Percentiles rank a stretch among this genome's conserved stretches.
phyloP scores from a whole-genome alignment of 2,329 filamentous ascomycete species.

The Lomentospora prolificans region DNA sequence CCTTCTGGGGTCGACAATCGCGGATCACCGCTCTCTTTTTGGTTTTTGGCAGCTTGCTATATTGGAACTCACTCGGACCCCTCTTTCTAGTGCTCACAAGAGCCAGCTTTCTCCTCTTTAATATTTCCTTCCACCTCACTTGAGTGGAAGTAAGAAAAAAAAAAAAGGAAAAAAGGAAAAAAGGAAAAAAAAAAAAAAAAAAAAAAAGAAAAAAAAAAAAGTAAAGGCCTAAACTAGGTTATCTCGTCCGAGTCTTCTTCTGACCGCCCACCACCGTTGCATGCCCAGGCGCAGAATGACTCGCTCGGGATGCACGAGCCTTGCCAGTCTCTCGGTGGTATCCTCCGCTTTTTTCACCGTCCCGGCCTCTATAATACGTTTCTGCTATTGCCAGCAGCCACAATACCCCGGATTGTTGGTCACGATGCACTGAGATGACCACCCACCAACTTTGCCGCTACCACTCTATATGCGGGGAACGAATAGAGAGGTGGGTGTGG shows the following conservation, averaged over 20 bases:
- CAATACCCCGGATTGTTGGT: background rate
- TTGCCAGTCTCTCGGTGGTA: background rate
- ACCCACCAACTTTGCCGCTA: background rate
- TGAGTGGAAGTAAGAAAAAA: too few species aligned
- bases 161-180: slow-evolving; percentile 8
- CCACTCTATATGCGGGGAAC: background rate
- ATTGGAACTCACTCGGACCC: too few species aligned
- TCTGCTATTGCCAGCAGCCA: background rate
- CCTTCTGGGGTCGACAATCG: too few species aligned
- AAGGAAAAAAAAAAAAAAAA: background rate
- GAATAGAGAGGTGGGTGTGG: background rate
- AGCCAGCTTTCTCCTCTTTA: too few species aligned
- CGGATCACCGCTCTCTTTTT: too few species aligned
- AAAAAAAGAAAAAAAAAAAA: slow-evolving; percentile 8
- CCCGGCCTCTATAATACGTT: background rate
- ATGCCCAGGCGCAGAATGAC: background rate
- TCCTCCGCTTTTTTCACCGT: background rate
- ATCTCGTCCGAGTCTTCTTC: background rate
- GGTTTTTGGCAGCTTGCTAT: too few species aligned
- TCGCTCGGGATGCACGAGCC: background rate
- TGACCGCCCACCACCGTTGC: background rate
- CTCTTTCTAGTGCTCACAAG: too few species aligned
- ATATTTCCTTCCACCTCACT: too few species aligned
- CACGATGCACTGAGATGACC: background rate
- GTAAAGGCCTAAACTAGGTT: background rate